Base-by-base conservation (phyloP, 1,139 yeast genomes). In the Geotrichum bryndzae region DNA sequence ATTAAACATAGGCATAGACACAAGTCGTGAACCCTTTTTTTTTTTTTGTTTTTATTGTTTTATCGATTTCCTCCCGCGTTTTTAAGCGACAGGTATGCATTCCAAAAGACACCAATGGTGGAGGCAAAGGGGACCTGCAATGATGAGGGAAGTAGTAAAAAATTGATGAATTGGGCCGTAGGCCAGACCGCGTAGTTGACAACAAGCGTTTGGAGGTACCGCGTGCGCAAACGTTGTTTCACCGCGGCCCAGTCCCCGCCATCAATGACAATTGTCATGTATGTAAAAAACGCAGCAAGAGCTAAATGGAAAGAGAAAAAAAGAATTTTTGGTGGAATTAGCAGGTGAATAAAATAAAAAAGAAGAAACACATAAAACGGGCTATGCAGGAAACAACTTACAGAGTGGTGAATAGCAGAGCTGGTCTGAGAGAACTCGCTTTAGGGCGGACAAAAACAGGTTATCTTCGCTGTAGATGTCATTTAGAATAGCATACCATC, bases 161-260 rank as follows among this genome's bases (percentile, higher is more conserved):
- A 94, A 74, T 94, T 94, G 68, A 92, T 79, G 68, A 94, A 89
- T 73, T 94, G 98, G 7, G 94, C 96, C 1, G 92, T 84, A 58
- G 96, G 96, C 99, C 99, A 94, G n/a, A 94, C 85, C 62, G 88
- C 80, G 73, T 87, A 89, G 73, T 91, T 92, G 62, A 87, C 84
- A 52, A 87, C 84, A 63, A 92, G 76, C 0, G 98, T 94, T 52
- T 86, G 84, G 46, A 92, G 74, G 72, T 90, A 92, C 4, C 87
- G 79, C 63, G 81, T 82, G 65, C 81, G 78, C 61, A 91, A 78
- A 74, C 90, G 91, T 6, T 74, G 78, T 61, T 81, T 80, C 25
- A 92, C 81, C 15, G 88, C 88, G 1, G 81, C 82, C 74, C 82
- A 79, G 56, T 86, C 83, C 1, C 96, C 96, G 58, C 82, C 80